Base-by-base conservation (phyloP, 2,329 filamentous ascomycete species). In the Aspergillus melleus region DNA sequence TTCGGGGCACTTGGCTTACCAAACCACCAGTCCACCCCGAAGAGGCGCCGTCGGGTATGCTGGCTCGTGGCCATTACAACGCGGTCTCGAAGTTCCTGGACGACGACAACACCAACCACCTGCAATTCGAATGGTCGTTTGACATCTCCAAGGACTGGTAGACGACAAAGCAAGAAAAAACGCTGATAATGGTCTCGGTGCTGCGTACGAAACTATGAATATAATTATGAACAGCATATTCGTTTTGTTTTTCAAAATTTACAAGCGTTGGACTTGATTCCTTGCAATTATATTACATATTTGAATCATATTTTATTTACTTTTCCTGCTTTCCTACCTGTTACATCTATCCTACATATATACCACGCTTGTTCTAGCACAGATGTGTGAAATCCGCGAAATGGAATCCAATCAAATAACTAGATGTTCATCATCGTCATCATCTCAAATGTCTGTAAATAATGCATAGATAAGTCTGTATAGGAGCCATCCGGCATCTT, bases 111-210 rank as follows among this genome's bases (percentile, higher is more conserved):
- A 88, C 92, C 79, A 88, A 85, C 65, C 93, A 99, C 79, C 83
- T 99, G 64, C 84, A 89, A 75, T 99, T 99, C 77, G 90, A 96
- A 72, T 99, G 95, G 95, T 88, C 89, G 63, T 98, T 99, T 72
- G 90, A 97, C 74, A 96, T 99, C 76, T 85, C 90, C 80, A 99
- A 98, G 86, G 91, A 96, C 76, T 98, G 95, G 95, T 76, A 42
- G 36, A 42, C 6, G 36, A 42, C 36, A 8, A 12, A 29, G 26
- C 5, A 26, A n/a, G 5, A 3, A 42, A 42, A 74, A 63, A 61
- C n/a, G 52, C 24, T 53, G 47, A 52, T 65, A 61, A 60, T 68
- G 52, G 66, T 66, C 65, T 63, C 60, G 19, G 26, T 19, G 47
- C 55, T 44, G 26, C 47, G 52, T 53, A 57, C 56, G 57, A 63